Evolutionary conservation across 495 filamentous ascomycete species (phyloP).

Genomic region (Tuber calosporum): DNA sequence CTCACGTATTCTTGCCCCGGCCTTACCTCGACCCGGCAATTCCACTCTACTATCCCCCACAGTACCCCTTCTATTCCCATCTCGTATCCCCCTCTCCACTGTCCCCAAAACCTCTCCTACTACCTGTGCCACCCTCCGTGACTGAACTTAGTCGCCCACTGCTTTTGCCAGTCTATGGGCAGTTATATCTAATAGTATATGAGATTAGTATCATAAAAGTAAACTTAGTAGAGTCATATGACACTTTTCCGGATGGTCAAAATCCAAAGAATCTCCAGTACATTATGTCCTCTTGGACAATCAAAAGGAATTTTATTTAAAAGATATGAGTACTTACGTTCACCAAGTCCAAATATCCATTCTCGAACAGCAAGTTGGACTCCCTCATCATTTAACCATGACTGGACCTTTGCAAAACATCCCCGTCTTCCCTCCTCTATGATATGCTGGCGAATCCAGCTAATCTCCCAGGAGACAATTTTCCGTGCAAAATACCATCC

Average conservation of each 20-base stretch:
- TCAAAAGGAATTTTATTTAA: too few relatives aligned
- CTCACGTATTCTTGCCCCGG: too few relatives aligned
- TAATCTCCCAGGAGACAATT: neutral
- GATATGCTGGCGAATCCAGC: neutral
- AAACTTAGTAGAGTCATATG: too few relatives aligned
- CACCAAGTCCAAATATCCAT: neutral
- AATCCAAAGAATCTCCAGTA: too few relatives aligned
- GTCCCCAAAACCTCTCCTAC: neutral
- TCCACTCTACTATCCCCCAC: too few relatives aligned
- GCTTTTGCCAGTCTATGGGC: neutral
- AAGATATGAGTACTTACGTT: neutral
- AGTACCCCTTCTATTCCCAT: neutral
- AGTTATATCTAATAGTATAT: neutral
- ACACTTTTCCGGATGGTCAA: too few relatives aligned
- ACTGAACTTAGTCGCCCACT: neutral
- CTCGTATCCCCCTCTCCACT: neutral
- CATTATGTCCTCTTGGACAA: too few relatives aligned
- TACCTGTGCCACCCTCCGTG: neutral
- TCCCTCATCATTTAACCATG: neutral
- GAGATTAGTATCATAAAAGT: neutral
- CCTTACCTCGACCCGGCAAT: too few relatives aligned
- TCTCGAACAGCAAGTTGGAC: neutral
- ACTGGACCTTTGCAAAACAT: neutral
- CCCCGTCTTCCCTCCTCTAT: neutral
- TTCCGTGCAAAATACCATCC: neutral